phyloP scores from a whole-genome alignment of 2,329 filamentous ascomycete genomes.

The Golovinomyces cichoracearum region DNA sequence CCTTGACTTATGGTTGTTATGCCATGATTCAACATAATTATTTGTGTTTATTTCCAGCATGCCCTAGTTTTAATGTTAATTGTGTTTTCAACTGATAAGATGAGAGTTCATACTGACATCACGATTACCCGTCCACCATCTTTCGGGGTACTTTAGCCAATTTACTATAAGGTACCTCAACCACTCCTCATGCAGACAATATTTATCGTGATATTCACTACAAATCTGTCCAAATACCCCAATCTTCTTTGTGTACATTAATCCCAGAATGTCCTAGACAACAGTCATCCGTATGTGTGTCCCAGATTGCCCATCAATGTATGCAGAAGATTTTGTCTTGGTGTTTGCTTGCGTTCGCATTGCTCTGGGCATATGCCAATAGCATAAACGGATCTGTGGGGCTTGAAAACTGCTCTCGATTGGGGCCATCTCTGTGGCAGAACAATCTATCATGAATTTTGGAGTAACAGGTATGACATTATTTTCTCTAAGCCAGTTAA shows the following conservation, averaged over 20 bases:
- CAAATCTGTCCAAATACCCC: too few relatives aligned
- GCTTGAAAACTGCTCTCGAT: not conserved
- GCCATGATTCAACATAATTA: not conserved
- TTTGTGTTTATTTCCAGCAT: not conserved
- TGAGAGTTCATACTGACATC: not conserved
- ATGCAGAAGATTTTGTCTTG: not conserved
- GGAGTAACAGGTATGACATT: not conserved
- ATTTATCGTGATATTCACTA: too few relatives aligned
- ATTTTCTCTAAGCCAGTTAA: too few relatives aligned
- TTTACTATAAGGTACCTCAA: not conserved
- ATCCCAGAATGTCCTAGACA: too few relatives aligned
- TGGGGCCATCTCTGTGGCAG: not conserved
- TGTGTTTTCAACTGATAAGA: not conserved
- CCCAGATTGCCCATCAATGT: too few relatives aligned
- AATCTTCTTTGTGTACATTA: too few relatives aligned
- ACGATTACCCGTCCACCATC: not conserved
- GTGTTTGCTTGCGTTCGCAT: not conserved
- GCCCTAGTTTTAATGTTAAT: not conserved
- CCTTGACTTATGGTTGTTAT: not conserved
- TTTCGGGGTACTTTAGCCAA: not conserved
- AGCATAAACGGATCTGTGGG: not conserved
- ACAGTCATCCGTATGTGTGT: too few relatives aligned
- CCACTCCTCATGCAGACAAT: too few relatives aligned
- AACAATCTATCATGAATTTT: not conserved
- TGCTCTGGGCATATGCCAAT: not conserved